Evolutionary conservation across 2,329 filamentous ascomycete species (phyloP), one percentile per base, ranked within the genome.

Genomic region (Drechmeria coniospora): DNA sequence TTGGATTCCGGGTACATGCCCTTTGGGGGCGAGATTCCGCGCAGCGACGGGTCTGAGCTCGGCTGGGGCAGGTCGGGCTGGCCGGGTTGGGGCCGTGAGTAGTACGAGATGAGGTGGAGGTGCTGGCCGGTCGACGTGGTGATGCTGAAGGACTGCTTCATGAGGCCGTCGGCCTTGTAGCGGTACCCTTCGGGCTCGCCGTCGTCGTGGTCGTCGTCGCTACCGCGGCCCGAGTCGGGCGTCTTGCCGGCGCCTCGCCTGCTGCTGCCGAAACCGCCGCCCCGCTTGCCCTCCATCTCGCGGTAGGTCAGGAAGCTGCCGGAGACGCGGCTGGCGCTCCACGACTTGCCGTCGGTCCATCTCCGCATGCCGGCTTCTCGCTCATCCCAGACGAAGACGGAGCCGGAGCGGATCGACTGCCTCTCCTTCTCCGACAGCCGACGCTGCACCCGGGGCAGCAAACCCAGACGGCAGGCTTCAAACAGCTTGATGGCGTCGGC

Each of bases 81-180:
- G 19, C 72, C 71, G 4, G 79, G 72, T 32, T 82, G 74, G 16
- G 81, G 80, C 31, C 86, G 71, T 4, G 84, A 79, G 54, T 86
- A 95, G 59, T 98, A 98, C 43, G 87, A 94, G 57, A 98, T 98
- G 28, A 98, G 68, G 57, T 98, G 90, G 2, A 98, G 73, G 49
- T 95, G 90, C 44, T 94, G 84, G 38, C 83, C 45, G 21, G 67
- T 75, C 2, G 80, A 83, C 1, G 90, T 95, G 14, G 86, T 94
- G 57, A 98, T 95, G 58, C 87, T 95, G 65, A 95, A 98, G 0
- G 90, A 95, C 56, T 98, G 90, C 68, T 98, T 98, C 84, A 95
- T 94, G 4, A 98, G 68, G 1, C 90, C 90, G 45, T 98, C 90
- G 8, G 79, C 81, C 63, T 94, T 98, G 58, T 93, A 93, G 37